A percentile compares a stretch with the other conserved stretches of the same genome.
Conservation (phyloP, 441 rosid species). For the Populus hybrid region DNA sequence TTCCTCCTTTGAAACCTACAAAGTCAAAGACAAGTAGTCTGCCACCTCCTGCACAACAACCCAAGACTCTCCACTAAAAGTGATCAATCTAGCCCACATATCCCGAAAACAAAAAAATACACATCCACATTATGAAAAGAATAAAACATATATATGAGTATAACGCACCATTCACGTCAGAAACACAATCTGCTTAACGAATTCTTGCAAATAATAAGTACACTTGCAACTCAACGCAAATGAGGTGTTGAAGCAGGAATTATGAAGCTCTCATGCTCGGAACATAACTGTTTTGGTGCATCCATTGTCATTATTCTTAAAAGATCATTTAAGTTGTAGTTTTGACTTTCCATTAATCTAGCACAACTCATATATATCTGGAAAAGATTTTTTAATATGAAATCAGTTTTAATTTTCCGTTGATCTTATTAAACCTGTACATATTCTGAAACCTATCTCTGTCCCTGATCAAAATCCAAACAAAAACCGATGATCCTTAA, state of each 20-base stretch:
- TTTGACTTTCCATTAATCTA: slow-evolving; percentile 6
- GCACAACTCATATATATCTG: neutral
- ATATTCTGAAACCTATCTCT: neutral
- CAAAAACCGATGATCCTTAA: neutral
- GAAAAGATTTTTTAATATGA: neutral
- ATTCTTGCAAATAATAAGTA: neutral
- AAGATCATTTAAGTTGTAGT: neutral
- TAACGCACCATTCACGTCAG: neutral
- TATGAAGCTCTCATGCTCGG: neutral
- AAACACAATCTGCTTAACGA: neutral
- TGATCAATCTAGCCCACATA: neutral
- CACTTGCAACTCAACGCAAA: neutral
- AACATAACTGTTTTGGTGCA: neutral
- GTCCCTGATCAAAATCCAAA: neutral
- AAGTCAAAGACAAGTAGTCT: neutral
- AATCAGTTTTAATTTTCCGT: neutral
- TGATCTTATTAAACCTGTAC: neutral
- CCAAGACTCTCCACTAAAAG: neutral
- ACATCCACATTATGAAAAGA: neutral
- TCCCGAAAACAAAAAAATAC: neutral
- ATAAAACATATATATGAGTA: too few species aligned
- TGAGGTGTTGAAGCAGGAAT: neutral
- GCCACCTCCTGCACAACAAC: neutral
- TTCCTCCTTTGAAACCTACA: neutral
- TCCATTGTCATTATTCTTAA: neutral